Evolutionary conservation across 2,329 filamentous ascomycete species (phyloP), one percentile per base, ranked within the genome.

Genomic region (Aspergillus hortae): DNA sequence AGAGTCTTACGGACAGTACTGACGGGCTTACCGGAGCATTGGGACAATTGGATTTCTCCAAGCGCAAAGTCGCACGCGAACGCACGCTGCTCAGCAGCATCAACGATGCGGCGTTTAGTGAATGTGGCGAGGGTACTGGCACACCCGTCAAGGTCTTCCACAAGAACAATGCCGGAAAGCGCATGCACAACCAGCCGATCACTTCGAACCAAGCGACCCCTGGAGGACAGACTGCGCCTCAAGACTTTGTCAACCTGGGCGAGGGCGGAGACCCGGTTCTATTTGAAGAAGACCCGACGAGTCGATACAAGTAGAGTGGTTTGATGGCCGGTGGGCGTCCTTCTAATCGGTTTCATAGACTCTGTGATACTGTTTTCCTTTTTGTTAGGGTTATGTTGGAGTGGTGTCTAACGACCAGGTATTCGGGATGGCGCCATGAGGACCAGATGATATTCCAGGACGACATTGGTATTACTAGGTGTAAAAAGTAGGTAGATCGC

Each of bases 11-110:
- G 55, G 92, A 96, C 74, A 96, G 91, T 72, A 96, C 92, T 14
- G 91, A 95, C 65, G 92, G 92, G 5, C 80, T 99, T 19, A 92
- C 94, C 0, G 89, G 89, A n/a, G 91, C 89, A 30, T 83, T 99
- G 60, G 85, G 84, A 21, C 82, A 83, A 10, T 80, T 99, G 9
- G 90, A 94, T 60, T 92, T 99, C 67, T 85, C 87, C 23, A 88
- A 87, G 61, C 85, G 92, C 58, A 94, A 92, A 57, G 74, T 90
- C 0, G 77, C 81, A 23, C 85, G 94, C 12, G 89, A 97, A 73
- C 85, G 94, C 44, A 99, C 94, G 0, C 74, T 97, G 49, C 80
- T 99, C 35, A 87, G 88, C 61, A 85, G 82, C 45, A 82, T 95
- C 70, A 95, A 96, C 70, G 83, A 90, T 46, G 82, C 94, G 65